These are phyloP conservation scores for Chlorella sp. DNA, from an alignment of 139 green algal genomes.

Conservation along the genomic window DNA sequence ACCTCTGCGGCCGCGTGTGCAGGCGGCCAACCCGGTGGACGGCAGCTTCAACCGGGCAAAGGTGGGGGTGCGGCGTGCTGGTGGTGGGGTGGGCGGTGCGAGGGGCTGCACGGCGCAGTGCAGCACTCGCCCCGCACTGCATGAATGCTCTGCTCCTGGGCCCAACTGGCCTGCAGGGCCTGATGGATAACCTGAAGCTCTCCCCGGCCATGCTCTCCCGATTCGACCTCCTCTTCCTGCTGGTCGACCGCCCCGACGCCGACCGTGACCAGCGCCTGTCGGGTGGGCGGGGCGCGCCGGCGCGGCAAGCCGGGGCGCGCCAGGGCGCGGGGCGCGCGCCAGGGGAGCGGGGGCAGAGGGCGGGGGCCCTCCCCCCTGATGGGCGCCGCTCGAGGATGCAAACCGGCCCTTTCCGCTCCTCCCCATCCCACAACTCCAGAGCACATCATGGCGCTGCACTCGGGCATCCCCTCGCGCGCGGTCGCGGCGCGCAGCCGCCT, in stretches of 20 bases:
- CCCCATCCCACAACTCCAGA: too few species aligned
- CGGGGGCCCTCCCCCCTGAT: too few species aligned
- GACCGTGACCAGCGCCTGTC: conserved; percentile 75
- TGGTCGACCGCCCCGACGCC: conserved; percentile 86
- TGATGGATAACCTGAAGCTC: conserved; percentile 83
- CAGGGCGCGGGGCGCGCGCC: too few species aligned
- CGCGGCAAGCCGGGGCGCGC: too few species aligned
- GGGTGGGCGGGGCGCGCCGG: too few species aligned
- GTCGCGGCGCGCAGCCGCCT: background rate
- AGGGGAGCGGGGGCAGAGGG: too few species aligned
- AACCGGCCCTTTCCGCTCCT: too few species aligned
- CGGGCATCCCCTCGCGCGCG: conserved; percentile 28
- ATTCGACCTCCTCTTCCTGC: conserved; percentile 96
- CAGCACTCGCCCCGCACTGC: background rate
- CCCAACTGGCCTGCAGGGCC: background rate
- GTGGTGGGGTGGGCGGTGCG: conserved; percentile 4
- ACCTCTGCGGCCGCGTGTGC: too few species aligned
- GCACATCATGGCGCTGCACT: conserved; percentile 90
- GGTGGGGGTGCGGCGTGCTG: conserved; percentile 66
- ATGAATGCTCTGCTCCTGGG: background rate
- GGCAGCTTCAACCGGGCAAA: conserved; percentile 86
- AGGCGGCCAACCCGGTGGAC: conserved; percentile 79
- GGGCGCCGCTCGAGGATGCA: too few species aligned
- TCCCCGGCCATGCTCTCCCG: conserved; percentile 74
- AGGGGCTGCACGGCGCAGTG: background rate